phyloP scores from a whole-genome alignment of 495 filamentous ascomycete genomes.

The Aspergillus asperescens region DNA sequence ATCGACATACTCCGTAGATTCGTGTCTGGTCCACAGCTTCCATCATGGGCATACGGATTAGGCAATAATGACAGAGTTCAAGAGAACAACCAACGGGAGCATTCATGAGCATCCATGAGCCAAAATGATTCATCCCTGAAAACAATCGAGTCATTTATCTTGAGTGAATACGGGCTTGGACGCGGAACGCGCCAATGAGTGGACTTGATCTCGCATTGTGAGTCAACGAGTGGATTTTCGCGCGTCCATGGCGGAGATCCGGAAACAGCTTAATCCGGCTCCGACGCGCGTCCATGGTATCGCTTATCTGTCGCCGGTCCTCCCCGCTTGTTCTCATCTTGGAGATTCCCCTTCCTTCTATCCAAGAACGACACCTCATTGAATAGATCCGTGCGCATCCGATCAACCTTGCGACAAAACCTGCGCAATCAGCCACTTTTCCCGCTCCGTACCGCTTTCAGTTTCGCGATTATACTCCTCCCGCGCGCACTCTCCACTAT shows the following conservation, averaged over 20 bases:
- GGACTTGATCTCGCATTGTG: slow-evolving; percentile 3
- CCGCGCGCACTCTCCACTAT: slow-evolving; percentile 20
- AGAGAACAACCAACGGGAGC: background rate
- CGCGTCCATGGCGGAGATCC: background rate
- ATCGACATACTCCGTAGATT: too few species aligned
- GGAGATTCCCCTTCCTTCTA: background rate
- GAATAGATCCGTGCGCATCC: background rate
- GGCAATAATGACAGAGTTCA: too few species aligned
- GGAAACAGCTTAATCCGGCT: background rate
- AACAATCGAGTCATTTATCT: background rate
- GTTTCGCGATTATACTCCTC: background rate
- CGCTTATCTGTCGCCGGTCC: slow-evolving; percentile 12
- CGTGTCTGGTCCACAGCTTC: too few species aligned
- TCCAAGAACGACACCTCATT: background rate
- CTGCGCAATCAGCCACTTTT: background rate
- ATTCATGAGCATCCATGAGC: background rate
- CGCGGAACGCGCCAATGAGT: slow-evolving; percentile 1
- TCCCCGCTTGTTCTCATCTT: slow-evolving; percentile 1
- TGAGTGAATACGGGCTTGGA: background rate
- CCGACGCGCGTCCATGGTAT: slow-evolving; percentile 13
- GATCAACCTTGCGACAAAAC: background rate
- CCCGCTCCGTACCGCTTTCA: background rate
- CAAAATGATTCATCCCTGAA: background rate
- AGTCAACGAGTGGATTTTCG: slow-evolving; percentile 10
- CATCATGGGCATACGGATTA: too few species aligned